phyloP scores from a whole-genome alignment of 2,329 filamentous ascomycete genomes.

The Pestalotiopsis sp. region DNA sequence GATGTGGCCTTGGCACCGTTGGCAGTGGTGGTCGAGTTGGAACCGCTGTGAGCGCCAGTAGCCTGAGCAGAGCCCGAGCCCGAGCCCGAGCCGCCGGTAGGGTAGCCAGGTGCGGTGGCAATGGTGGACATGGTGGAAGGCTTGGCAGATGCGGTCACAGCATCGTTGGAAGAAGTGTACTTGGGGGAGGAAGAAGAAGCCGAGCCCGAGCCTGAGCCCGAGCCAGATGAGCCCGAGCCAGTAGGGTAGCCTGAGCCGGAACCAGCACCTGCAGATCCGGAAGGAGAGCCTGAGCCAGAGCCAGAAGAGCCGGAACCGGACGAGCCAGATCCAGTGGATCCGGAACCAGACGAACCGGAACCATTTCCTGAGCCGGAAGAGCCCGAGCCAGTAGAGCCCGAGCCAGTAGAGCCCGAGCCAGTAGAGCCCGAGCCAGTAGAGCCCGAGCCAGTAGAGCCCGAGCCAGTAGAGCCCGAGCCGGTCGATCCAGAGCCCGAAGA shows the following conservation, averaged over 20 bases:
- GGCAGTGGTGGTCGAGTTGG: background rate
- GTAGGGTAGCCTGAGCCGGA: background rate
- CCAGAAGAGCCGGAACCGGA: background rate
- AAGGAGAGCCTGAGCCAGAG: background rate
- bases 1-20: background rate
- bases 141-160: background rate
- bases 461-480: background rate
- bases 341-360: background rate
- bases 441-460: background rate
- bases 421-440: background rate
- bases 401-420: background rate
- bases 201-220: background rate
- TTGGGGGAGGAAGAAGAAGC: background rate
- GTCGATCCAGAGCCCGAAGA: background rate
- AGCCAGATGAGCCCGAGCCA: background rate
- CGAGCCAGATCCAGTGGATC: background rate
- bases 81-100: background rate
- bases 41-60: background rate
- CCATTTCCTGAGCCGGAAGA: background rate
- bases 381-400: background rate
- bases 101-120: constrained; percentile 2
- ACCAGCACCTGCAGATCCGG: background rate
- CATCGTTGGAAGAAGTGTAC: background rate
- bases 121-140: background rate
- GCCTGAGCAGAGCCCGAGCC: background rate